Evolutionary conservation across 768 basidiomycete genomes (phyloP), one percentile per base, ranked within the genome.

Genomic region (Cystobasidium onofrii): DNA sequence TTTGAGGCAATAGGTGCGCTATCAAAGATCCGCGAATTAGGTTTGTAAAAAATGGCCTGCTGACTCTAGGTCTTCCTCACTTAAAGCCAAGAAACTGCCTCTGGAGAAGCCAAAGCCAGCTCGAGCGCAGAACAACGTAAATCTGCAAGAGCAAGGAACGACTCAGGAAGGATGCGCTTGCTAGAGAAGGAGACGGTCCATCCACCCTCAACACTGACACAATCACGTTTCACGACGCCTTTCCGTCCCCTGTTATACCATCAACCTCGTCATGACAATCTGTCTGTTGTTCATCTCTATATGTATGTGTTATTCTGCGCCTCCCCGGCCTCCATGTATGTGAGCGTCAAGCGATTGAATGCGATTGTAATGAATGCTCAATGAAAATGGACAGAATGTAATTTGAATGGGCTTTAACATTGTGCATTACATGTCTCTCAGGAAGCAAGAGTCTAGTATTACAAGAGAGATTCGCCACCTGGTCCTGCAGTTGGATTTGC

Each of bases 1-100:
- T 99, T 99, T 81, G 98, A 95, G 13, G 94, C 98, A 82, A 99
- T 99, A 79, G 95, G 95, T 97, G 67, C 66, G 86, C 57, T 10
- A 15, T 46, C 34, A 25, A 12, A 33, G 17, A 20, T 13, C 70
- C 27, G 71, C 29, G 17, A 25, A 46, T n/a, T n/a, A n/a, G n/a
- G n/a, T 54, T 52, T 20, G 46, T 52, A n/a, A 36, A 1, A 55
- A 7, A 17, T 4, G 13, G 1, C 1, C 20, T 75, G 10, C 81
- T 41, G 62, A 63, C 17, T 29, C 6, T 7, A 23, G 36, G 18
- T 17, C 25, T 7, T 66, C n/a, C 44, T 46, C 31, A 27, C 13
- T 54, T 15, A 60, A n/a, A 71, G 69, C 69, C 50, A 71, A 71
- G 69, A 71, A 71, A 27, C 54, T 71, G 18, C 69, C 69, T 29